These are phyloP conservation scores for Protomyces inundatus DNA, from an alignment of 1,139 yeast genomes.

Conservation along the genomic window DNA sequence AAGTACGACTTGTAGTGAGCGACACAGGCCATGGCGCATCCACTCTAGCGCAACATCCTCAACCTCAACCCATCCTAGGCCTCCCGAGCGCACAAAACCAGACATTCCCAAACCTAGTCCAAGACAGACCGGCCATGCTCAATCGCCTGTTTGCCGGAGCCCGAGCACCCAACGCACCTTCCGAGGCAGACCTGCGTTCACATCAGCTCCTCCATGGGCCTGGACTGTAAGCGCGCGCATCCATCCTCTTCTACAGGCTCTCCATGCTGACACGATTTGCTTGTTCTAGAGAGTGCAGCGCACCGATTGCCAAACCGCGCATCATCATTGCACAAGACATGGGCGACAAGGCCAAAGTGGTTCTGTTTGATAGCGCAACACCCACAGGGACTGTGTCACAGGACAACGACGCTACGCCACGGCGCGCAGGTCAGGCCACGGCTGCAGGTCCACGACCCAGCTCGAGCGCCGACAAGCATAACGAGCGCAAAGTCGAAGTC, in stretches of 20 bases:
- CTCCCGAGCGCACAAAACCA: too few relatives aligned
- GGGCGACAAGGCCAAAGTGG: conserved; percentile 24
- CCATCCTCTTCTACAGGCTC: not conserved
- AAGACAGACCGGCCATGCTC: not conserved
- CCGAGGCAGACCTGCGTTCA: conserved; percentile 18
- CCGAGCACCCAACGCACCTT: not conserved
- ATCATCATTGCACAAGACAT: conserved; percentile 21
- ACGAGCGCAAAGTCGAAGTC: conserved; percentile 6
- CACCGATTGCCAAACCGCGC: not conserved
- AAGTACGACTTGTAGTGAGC: too few relatives aligned
- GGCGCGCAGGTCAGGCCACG: not conserved
- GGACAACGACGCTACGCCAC: not conserved
- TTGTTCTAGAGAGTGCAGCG: conserved; percentile 1
- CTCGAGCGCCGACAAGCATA: not conserved
- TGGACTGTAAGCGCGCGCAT: not conserved
- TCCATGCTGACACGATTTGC: not conserved
- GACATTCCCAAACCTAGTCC: too few relatives aligned
- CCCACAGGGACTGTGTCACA: not conserved
- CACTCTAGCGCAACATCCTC: too few relatives aligned
- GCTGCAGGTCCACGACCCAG: not conserved
- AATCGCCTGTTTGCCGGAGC: conserved; percentile 8
- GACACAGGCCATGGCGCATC: too few relatives aligned
- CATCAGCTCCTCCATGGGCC: conserved; percentile 18
- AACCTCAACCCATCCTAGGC: too few relatives aligned
- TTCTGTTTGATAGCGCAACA: conserved; percentile 12